Percentiles rank a stretch among this genome's conserved stretches.
Evolutionary conservation across 768 basidiomycete genomes (phyloP).

Genomic region (Chalciporus pseudorubinellus): DNA sequence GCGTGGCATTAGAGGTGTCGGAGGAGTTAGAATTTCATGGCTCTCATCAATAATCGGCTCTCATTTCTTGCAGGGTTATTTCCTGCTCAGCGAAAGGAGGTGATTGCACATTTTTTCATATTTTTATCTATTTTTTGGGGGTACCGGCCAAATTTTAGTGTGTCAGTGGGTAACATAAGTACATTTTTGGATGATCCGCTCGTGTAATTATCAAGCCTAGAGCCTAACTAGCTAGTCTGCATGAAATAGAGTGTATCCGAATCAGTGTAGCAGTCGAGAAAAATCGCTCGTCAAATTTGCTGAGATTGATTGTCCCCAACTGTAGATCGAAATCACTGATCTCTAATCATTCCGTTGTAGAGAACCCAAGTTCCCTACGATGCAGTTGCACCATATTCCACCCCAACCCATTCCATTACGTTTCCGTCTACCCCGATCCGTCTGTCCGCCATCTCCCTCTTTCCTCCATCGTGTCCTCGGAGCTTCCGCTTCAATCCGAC

Average conservation of each 20-base stretch:
- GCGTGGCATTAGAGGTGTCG: neutral
- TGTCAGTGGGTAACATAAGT: neutral
- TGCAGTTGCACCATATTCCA: too few relatives aligned
- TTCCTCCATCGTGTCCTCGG: too few relatives aligned
- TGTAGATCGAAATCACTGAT: too few relatives aligned
- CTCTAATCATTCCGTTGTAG: too few relatives aligned
- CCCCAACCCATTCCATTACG: too few relatives aligned
- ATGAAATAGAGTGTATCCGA: neutral
- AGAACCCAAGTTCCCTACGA: too few relatives aligned
- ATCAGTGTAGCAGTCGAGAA: neutral
- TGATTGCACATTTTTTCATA: slow-evolving; percentile 4
- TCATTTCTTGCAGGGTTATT: neutral
- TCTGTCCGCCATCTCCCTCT: too few relatives aligned
- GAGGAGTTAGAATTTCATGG: neutral
- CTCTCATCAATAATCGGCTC: neutral
- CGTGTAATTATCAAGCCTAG: neutral
- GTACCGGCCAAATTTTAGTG: neutral
- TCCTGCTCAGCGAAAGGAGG: slow-evolving; percentile 5
- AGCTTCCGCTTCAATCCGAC: too few relatives aligned
- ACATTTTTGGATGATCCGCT: neutral
- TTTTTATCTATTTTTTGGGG: slow-evolving; percentile 2
- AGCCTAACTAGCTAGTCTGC: neutral
- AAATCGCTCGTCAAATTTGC: neutral
- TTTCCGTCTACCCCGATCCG: too few relatives aligned
- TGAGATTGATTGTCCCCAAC: slow-evolving; percentile 1